These are phyloP conservation scores for Thozetella sp. DNA, from an alignment of 495 filamentous ascomycete species.

Conservation along the genomic window DNA sequence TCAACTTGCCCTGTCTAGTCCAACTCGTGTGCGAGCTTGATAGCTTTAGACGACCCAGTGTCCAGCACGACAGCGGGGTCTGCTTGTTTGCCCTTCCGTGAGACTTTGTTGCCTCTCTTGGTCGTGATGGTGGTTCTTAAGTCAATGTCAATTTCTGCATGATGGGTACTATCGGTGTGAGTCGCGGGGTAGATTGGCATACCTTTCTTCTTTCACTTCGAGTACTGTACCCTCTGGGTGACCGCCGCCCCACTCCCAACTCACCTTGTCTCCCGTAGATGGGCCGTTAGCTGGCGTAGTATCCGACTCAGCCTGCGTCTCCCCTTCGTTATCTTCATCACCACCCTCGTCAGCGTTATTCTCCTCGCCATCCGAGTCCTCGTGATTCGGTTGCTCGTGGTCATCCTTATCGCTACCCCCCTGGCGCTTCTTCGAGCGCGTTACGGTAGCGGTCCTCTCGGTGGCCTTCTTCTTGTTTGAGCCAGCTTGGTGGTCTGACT, in stretches of 20 bases:
- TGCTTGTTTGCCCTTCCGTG: slow-evolving; percentile 4
- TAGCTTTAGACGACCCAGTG: slow-evolving; percentile 7
- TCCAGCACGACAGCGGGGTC: slow-evolving; percentile 8
- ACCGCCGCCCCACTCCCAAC: slow-evolving; percentile 9
- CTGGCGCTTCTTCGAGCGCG: too few relatives aligned
- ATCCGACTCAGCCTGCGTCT: not conserved
- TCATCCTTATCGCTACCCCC: not conserved
- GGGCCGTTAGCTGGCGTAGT: slow-evolving; percentile 2
- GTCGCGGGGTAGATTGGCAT: not conserved
- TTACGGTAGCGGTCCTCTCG: not conserved
- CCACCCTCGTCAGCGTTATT: not conserved
- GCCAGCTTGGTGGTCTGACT: not conserved
- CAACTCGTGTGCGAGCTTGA: slow-evolving; percentile 8
- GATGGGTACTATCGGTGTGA: not conserved
- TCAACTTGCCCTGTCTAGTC: not conserved
- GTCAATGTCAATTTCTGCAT: too few relatives aligned
- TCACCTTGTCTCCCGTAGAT: slow-evolving; percentile 5
- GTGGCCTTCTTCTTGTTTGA: not conserved
- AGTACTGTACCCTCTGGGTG: slow-evolving; percentile 7
- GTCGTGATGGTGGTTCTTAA: slow-evolving; percentile 7
- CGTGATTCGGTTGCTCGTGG: not conserved
- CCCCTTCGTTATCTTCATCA: not conserved
- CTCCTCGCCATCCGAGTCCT: not conserved
- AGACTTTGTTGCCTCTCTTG: slow-evolving; percentile 8
- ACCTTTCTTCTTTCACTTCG: slow-evolving; percentile 8